Conservation (phyloP, 495 filamentous ascomycete species). For the Daldinia bambusicola region DNA sequence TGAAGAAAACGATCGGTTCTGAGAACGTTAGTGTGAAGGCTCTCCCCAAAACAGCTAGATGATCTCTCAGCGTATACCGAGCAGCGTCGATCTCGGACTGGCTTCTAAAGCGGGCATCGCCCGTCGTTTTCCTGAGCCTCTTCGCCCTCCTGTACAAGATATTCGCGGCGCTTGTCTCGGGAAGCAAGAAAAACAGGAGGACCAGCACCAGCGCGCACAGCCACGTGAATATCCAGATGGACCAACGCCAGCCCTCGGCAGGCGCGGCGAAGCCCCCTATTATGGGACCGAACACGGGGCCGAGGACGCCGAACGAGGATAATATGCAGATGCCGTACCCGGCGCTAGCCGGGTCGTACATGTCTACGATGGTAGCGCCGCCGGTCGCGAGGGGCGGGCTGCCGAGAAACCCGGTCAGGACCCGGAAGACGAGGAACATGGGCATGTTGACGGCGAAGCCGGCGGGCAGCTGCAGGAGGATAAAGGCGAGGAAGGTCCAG, state of each 20-base stretch:
- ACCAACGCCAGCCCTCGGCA: constrained; percentile 48
- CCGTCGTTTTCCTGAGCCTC: background rate
- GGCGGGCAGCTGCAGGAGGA: constrained; percentile 41
- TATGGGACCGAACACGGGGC: constrained; percentile 58
- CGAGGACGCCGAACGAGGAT: constrained; percentile 46
- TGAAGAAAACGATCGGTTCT: constrained; percentile 49
- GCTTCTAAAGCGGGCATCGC: background rate
- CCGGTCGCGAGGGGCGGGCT: constrained; percentile 41
- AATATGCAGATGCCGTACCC: constrained; percentile 39
- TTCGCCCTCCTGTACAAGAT: background rate
- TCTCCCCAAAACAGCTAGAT: constrained; percentile 33
- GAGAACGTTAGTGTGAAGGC: constrained; percentile 51
- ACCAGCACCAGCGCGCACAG: constrained; percentile 36
- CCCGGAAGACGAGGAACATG: constrained; percentile 46
- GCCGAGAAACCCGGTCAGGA: constrained; percentile 42
- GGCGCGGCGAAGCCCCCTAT: constrained; percentile 54
- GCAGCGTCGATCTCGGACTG: constrained; percentile 1
- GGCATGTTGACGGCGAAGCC: constrained; percentile 42
- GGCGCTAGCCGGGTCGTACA: constrained; percentile 24
- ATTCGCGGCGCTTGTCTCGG: background rate
- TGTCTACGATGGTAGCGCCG: constrained; percentile 40
- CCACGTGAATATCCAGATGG: constrained; percentile 45
- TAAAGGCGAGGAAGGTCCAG: constrained; percentile 47
- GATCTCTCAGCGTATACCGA: background rate
- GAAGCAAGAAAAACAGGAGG: constrained; percentile 46